Evolutionary conservation across 2,329 filamentous ascomycete species (phyloP).

Genomic region (Apiospora koreana): DNA sequence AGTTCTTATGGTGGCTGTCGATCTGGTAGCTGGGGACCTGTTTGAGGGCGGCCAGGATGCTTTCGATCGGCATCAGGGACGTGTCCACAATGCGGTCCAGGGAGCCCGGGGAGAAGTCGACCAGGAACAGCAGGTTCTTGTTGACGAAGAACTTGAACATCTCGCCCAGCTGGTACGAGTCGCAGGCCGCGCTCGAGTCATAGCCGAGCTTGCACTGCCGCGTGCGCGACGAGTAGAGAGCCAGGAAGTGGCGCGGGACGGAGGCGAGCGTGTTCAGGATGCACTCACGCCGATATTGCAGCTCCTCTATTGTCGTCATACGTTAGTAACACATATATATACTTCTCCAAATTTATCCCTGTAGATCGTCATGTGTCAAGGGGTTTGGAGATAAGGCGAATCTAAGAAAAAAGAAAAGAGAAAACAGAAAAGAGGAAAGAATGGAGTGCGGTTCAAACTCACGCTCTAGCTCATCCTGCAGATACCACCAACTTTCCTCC

Average conservation of each 20-base stretch:
- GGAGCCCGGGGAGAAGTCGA: constrained; percentile 54
- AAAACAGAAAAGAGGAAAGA: neutral
- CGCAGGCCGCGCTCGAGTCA: constrained; percentile 70
- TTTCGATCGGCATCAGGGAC: constrained; percentile 62
- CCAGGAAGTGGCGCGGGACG: constrained; percentile 67
- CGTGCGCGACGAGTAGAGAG: constrained; percentile 63
- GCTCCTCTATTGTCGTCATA: constrained; percentile 52
- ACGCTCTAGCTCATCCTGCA: constrained; percentile 70
- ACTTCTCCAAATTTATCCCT: too few species aligned
- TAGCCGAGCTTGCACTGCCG: constrained; percentile 74
- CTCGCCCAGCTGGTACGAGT: constrained; percentile 77
- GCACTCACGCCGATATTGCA: constrained; percentile 65
- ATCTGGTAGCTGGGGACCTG: constrained; percentile 74
- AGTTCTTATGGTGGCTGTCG: constrained; percentile 72
- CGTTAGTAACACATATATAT: neutral
- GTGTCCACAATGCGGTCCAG: constrained; percentile 46
- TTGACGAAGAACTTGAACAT: constrained; percentile 71
- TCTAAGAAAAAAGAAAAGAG: neutral
- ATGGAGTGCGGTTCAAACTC: constrained; percentile 23
- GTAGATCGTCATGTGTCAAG: neutral
- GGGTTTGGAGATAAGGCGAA: neutral
- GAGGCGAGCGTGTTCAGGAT: constrained; percentile 71
- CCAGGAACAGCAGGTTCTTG: constrained; percentile 61
- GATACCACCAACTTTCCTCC: constrained; percentile 66
- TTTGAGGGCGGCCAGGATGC: constrained; percentile 60